Evolutionary conservation across 805 yeast species (phyloP).

Genomic region (Ascoidea asiatica): DNA sequence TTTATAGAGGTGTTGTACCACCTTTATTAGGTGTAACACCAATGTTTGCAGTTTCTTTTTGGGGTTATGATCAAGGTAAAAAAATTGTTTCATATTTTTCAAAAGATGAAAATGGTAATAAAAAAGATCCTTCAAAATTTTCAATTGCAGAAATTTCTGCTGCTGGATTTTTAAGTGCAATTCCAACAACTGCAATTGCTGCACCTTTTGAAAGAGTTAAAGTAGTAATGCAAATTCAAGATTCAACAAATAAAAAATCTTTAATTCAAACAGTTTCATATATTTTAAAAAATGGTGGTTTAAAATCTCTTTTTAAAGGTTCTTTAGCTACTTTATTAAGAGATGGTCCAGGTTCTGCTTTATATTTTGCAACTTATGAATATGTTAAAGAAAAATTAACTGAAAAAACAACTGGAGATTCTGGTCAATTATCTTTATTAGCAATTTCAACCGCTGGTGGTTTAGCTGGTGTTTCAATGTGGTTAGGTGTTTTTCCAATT

Average conservation of each 20-base stretch:
- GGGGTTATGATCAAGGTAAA: constrained; percentile 97
- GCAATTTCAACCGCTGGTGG: constrained; percentile 91
- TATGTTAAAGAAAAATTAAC: constrained; percentile 53
- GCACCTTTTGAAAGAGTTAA: constrained; percentile 96
- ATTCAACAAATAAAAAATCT: constrained; percentile 23
- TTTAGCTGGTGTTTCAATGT: constrained; percentile 91
- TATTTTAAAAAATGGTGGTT: constrained; percentile 69
- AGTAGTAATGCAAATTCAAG: constrained; percentile 79
- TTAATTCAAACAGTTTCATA: constrained; percentile 45
- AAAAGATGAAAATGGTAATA: constrained; percentile 19
- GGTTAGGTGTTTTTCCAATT: constrained; percentile 91
- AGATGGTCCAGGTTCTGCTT: constrained; percentile 96
- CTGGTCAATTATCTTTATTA: constrained; percentile 45
- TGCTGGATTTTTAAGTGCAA: constrained; percentile 90
- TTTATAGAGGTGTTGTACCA: constrained; percentile 88
- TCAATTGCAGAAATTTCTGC: constrained; percentile 62
- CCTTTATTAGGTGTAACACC: constrained; percentile 97
- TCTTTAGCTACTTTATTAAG: constrained; percentile 86
- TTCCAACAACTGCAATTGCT: constrained; percentile 92
- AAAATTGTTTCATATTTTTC: constrained; percentile 38
- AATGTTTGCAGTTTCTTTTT: constrained; percentile 94
- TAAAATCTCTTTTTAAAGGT: constrained; percentile 79
- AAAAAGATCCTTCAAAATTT: constrained; percentile 26
- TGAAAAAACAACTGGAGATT: constrained; percentile 24
- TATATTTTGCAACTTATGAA: constrained; percentile 92